phyloP scores from a whole-genome alignment of 1,139 yeast species.

The Blastobotrys aristatus region DNA sequence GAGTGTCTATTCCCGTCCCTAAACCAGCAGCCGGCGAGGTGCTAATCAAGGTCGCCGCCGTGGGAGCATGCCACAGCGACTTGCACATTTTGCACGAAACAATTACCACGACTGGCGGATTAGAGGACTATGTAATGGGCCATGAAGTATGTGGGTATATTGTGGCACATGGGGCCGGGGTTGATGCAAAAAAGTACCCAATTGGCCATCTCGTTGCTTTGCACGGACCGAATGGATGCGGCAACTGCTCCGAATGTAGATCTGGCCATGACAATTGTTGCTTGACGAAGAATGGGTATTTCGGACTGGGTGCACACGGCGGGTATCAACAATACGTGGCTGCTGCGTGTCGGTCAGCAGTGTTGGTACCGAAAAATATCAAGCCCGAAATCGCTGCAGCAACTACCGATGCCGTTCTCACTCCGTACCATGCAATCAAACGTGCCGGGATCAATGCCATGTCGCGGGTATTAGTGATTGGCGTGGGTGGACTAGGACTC shows the following conservation, averaged over 20 bases:
- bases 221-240: conserved; percentile 41
- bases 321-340: conserved; percentile 48
- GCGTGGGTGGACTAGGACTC: conserved; percentile 50
- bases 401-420: conserved; percentile 47
- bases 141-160: conserved; percentile 52
- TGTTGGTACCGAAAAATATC: conserved; percentile 45
- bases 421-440: conserved; percentile 48
- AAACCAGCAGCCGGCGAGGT: conserved; percentile 39
- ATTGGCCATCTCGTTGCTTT: conserved; percentile 41
- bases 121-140: conserved; percentile 45
- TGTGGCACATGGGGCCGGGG: conserved; percentile 38
- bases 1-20: conserved; percentile 35
- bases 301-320: conserved; percentile 44
- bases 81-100: conserved; percentile 40
- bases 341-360: conserved; percentile 10
- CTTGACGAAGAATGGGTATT: conserved; percentile 20
- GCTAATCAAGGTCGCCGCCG: conserved; percentile 46
- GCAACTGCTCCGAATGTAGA: conserved; percentile 42
- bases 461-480: conserved; percentile 42
- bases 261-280: conserved; percentile 43
- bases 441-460: conserved; percentile 37
- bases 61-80: conserved; percentile 51
- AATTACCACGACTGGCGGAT: background rate
- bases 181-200: conserved; percentile 29
- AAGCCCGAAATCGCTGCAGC: conserved; percentile 46